A percentile compares a stretch with the other conserved stretches of the same genome.
Conservation (phyloP, 257 asterid species). For the Cordia subcordata region DNA sequence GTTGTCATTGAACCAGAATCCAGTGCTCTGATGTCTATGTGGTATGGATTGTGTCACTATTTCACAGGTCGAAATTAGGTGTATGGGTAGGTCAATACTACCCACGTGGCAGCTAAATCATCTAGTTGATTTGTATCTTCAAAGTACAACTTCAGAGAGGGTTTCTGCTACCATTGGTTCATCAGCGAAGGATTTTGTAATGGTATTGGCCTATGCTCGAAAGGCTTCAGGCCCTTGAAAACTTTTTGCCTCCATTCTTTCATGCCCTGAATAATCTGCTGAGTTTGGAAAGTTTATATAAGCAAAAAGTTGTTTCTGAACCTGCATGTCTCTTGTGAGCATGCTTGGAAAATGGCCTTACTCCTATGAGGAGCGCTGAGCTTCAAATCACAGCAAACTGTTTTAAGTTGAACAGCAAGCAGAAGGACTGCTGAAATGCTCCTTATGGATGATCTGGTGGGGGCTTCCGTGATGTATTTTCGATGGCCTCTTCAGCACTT, state of each 20-base stretch:
- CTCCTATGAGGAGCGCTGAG: neutral
- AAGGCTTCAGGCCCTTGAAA: constrained; percentile 35
- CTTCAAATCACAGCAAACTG: neutral
- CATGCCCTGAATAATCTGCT: constrained; percentile 10
- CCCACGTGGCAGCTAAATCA: constrained; percentile 61
- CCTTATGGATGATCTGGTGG: no score
- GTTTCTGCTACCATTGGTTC: constrained; percentile 64
- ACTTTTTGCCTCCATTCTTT: constrained; percentile 2
- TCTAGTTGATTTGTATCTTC: constrained; percentile 77
- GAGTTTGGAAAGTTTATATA: neutral
- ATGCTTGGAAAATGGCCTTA: constrained; percentile 5
- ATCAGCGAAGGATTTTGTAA: constrained; percentile 80
- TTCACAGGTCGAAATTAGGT: constrained; percentile 73
- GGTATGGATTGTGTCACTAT: constrained; percentile 7
- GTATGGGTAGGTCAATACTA: constrained; percentile 70
- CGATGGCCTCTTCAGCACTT: no score
- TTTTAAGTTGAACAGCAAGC: neutral
- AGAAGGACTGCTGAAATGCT: neutral
- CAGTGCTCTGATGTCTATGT: neutral
- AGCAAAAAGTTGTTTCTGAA: neutral
- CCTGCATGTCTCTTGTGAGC: neutral
- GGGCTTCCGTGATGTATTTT: no score
- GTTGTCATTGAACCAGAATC: neutral
- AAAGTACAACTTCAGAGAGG: constrained; percentile 35
- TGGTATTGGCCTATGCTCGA: constrained; percentile 75